These are phyloP conservation scores for Avena atlantica DNA, from an alignment of 176 grass and related monocot genomes.

Conservation along the genomic window DNA sequence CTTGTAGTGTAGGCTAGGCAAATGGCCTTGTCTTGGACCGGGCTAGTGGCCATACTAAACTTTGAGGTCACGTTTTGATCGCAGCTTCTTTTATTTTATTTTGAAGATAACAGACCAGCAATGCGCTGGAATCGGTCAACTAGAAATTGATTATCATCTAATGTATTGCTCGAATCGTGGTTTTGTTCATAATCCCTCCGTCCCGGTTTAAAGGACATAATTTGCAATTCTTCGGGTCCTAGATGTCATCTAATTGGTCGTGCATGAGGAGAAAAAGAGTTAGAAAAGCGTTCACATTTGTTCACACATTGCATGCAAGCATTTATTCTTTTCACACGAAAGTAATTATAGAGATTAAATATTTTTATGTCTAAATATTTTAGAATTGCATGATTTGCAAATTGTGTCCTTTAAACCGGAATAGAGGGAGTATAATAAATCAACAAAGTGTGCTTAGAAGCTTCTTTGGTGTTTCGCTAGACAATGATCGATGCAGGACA, in stretches of 20 bases:
- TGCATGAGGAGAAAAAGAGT: no score
- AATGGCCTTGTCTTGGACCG: constrained; percentile 7
- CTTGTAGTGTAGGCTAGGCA: not conserved
- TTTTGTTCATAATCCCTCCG: no score
- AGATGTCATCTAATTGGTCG: no score
- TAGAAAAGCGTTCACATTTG: no score
- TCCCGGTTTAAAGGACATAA: no score
- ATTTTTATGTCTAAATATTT: no score
- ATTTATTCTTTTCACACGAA: no score
- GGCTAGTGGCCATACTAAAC: not conserved
- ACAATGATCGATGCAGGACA: not conserved
- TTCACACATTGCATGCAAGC: no score
- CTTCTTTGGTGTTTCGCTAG: not conserved
- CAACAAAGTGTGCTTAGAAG: not conserved
- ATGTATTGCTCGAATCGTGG: not conserved
- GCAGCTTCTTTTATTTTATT: not conserved
- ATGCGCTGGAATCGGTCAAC: not conserved
- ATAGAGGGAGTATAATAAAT: not conserved
- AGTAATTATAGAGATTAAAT: no score
- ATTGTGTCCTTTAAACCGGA: no score
- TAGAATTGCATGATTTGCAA: no score
- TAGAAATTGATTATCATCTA: not conserved
- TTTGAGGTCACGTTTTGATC: not conserved
- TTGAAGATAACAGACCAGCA: not conserved
- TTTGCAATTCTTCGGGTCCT: no score